Evolutionary conservation across 495 filamentous ascomycete species (phyloP), one percentile per base, ranked within the genome.

Genomic region (Penicillium macrosclerotiorum): DNA sequence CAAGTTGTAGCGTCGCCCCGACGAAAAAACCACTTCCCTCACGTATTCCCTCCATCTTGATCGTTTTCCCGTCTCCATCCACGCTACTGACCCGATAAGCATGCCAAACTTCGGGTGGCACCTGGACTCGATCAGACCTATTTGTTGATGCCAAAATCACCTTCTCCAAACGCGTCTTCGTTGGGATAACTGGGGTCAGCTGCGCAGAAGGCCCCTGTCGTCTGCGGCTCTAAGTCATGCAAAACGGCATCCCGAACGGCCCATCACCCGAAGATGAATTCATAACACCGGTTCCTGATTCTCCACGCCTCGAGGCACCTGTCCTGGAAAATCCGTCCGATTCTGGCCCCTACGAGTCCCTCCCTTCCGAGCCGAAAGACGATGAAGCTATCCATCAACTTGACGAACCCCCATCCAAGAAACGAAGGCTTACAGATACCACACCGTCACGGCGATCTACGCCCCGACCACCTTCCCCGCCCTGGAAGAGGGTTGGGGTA

Each of bases 401-500:
- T 33, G 71, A 75, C 47, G 71, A 63, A 23, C 85, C 78, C 42
- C 86, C 86, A 38, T 73, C 76, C 8, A 95, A 93, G 66, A 83
- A 82, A 59, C 83, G 86, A 53, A 85, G 88, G 64, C 74, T 90
- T 37, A 74, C 68, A 45, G 76, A 79, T 31, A 52, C 67, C 36
- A 66, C 67, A 13, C 60, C 64, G 12, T 67, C 68, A 31, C 67
- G 65, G 42, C 73, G 69, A 20, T 77, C 79, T 9, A 65, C 67
- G 16, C 69, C 77, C 36, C 74, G 80, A 40, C 67, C 70, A 35
- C 60, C 65, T 42, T 96, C 93, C 23, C 93, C 93, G 45, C 93
- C 93, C 18, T 98, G 93, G 93, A 97, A 93, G 72, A 92, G 83
- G 63, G 73, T 86, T 39, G 83, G 86, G 34, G 86, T 82, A 19